Evolutionary conservation across 192 early-diverging fungal genomes (phyloP).

Genomic region (Coemansia sp.): DNA sequence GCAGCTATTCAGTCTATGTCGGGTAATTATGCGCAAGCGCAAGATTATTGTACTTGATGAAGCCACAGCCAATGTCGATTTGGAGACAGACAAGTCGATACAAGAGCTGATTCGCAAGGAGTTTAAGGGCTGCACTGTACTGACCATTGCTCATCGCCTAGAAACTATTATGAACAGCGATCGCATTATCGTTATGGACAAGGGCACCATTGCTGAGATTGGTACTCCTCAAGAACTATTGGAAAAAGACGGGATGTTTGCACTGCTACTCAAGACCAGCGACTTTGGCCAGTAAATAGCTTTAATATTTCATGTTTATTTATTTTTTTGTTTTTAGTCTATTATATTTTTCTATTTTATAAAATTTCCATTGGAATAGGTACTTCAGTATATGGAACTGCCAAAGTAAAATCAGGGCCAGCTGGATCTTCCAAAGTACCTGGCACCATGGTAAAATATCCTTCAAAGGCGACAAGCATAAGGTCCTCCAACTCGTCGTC

Average conservation of each 20-base stretch:
- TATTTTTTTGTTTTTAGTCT: background rate
- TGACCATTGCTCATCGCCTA: conserved; percentile 73
- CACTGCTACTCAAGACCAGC: conserved; percentile 9
- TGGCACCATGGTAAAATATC: conserved; percentile 44
- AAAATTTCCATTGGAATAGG: conserved; percentile 41
- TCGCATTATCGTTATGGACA: conserved; percentile 68
- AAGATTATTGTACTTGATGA: conserved; percentile 21
- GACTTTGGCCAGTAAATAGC: background rate
- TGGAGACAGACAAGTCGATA: conserved; percentile 25
- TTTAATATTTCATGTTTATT: background rate
- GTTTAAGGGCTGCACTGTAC: conserved; percentile 49
- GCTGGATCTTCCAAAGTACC: conserved; percentile 38
- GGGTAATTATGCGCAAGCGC: conserved; percentile 60
- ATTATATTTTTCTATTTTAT: conserved; percentile 10
- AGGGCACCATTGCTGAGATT: conserved; percentile 65
- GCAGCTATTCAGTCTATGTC: conserved; percentile 69
- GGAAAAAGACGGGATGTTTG: conserved; percentile 26
- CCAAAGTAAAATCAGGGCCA: conserved; percentile 31
- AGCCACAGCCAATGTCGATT: conserved; percentile 54
- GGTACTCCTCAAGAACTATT: conserved; percentile 62
- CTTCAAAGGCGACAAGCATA: conserved; percentile 36
- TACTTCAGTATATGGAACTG: conserved; percentile 35
- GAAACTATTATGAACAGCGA: conserved; percentile 72
- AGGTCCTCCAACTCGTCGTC: conserved; percentile 34
- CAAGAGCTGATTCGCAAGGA: conserved; percentile 52